Percentiles rank a stretch among this genome's conserved stretches.
These are phyloP conservation scores for Kregervanrija fluxuum DNA, from an alignment of 805 yeast species.

Conservation along the genomic window DNA sequence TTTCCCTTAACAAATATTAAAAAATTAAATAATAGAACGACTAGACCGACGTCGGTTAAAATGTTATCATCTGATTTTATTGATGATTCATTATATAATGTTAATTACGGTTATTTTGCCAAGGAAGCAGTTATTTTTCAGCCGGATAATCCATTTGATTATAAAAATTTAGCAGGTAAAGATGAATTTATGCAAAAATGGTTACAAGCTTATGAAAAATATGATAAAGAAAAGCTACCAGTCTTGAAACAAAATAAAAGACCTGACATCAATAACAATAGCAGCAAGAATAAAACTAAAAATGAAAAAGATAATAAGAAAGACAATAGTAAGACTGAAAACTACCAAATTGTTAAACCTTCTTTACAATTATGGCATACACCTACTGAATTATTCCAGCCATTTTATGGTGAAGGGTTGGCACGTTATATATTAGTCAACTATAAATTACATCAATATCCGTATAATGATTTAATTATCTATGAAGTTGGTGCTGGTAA, in stretches of 20 bases:
- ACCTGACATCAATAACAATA: neutral
- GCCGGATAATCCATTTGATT: constrained; percentile 58
- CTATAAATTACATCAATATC: constrained; percentile 60
- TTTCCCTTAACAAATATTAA: constrained; percentile 36
- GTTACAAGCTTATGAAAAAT: constrained; percentile 53
- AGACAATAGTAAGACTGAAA: constrained; percentile 1
- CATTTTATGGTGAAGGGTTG: constrained; percentile 78
- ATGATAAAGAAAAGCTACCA: constrained; percentile 30
- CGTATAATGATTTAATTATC: constrained; percentile 63
- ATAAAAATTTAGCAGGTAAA: constrained; percentile 45
- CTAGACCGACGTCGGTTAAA: constrained; percentile 54
- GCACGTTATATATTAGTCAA: constrained; percentile 73
- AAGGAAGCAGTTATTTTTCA: constrained; percentile 73
- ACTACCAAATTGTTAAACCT: constrained; percentile 20
- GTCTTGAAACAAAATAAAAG: constrained; percentile 13
- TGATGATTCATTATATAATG: constrained; percentile 78
- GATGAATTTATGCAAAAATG: constrained; percentile 68
- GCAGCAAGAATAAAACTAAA: neutral
- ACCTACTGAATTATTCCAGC: constrained; percentile 80
- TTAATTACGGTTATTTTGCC: constrained; percentile 75
- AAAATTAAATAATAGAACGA: constrained; percentile 28
- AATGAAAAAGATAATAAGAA: neutral
- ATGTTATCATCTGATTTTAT: constrained; percentile 77
- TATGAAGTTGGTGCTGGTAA: constrained; percentile 91
- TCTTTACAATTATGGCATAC: constrained; percentile 81